Base-by-base conservation (phyloP, 352 stramenopile genomes). In the Ophiocytium majus region DNA sequence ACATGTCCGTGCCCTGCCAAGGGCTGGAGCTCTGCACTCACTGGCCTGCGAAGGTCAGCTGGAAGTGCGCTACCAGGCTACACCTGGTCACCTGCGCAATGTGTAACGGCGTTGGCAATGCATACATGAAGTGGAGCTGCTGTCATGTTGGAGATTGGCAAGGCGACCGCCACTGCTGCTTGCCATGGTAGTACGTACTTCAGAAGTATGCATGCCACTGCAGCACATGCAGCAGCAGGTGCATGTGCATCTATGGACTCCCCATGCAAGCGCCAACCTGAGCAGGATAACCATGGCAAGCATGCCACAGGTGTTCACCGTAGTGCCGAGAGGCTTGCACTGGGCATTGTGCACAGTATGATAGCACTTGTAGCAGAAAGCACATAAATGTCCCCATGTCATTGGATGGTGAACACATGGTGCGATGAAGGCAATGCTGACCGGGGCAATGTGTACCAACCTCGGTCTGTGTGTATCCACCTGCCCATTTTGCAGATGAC, bases 21-120 rank as follows among this genome's bases (percentile, higher is more conserved):
- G 31, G 34, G 64, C 64, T 76, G 64, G 5, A 76, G 64, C 34
- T 76, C 5, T 76, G 64, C 17, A 76, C 64, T 5, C 64, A 76
- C 10, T 76, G 64, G 64, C 64, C 64, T 5, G 5, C 5, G 5
- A 5, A 76, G 64, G 64, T 76, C 5, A 17, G 64, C 10, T 17
- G 5, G 17, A 37, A 76, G 5, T 37, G 64, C 34, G 19, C 28
- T 28, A 66, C 28, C 19, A 19, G 19, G 28, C 19, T 66, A 19
- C 28, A 66, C 28, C 19, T 66, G 28, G 17, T 66, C 57, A 66
- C 28, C 28, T 66, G 17, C 19, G 57, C 17, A 66, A 66, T n/a
- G n/a, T n/a, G n/a, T 57, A 14, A 14, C 43, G 14, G 43, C 14
- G 43, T 57, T 57, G 43, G 43, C 43, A n/a, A n/a, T n/a, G n/a